Conservation (phyloP, 495 filamentous ascomycete species). For the Poronia punctata region DNA sequence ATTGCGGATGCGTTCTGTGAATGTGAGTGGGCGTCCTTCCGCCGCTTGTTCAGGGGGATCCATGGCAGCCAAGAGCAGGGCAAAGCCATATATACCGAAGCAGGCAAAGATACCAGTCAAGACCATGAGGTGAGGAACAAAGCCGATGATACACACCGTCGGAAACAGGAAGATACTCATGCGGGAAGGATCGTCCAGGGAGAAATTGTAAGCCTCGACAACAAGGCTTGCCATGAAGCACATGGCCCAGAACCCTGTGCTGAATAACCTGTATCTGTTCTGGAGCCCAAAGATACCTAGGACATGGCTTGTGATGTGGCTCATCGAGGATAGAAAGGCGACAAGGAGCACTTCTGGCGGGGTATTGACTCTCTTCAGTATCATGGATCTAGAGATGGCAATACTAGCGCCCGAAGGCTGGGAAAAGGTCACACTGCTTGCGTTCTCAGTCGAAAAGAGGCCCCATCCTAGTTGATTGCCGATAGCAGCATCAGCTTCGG, state of each 20-base stretch:
- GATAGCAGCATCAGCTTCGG: constrained; percentile 85
- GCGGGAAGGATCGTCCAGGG: constrained; percentile 38
- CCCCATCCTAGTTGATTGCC: constrained; percentile 66
- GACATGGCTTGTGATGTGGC: constrained; percentile 77
- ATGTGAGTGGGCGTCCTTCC: constrained; percentile 22
- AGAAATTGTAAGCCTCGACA: constrained; percentile 60
- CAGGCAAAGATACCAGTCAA: constrained; percentile 71
- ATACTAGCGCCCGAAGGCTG: constrained; percentile 34
- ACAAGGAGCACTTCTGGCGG: constrained; percentile 85
- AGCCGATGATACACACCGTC: constrained; percentile 89
- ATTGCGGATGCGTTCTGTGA: constrained; percentile 44
- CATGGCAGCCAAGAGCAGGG: constrained; percentile 67
- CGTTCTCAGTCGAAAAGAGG: constrained; percentile 41
- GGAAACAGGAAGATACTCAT: constrained; percentile 67
- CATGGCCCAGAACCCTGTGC: constrained; percentile 81
- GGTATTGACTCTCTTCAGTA: constrained; percentile 61
- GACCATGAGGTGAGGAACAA: constrained; percentile 86
- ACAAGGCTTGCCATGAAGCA: constrained; percentile 78
- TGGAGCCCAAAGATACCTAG: constrained; percentile 76
- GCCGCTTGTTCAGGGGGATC: constrained; percentile 40
- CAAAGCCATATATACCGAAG: constrained; percentile 64
- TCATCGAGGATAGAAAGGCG: constrained; percentile 77
- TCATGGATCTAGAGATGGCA: constrained; percentile 50
- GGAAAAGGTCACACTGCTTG: constrained; percentile 32
- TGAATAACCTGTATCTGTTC: constrained; percentile 67